Evolutionary conservation across 495 filamentous ascomycete genomes (phyloP).

Genomic region (Tuber calosporum): DNA sequence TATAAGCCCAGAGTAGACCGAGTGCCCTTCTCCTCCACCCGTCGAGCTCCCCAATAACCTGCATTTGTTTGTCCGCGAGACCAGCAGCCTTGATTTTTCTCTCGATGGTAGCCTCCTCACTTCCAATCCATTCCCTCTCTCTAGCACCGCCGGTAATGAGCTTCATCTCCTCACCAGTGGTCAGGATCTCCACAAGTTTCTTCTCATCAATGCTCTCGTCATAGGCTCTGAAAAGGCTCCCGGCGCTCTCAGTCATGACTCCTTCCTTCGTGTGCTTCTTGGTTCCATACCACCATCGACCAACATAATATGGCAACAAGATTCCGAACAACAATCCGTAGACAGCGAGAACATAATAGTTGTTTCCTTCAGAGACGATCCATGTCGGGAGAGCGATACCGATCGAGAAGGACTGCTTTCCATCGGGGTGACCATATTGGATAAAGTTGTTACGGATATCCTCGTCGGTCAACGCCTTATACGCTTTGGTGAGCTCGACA

Average conservation of each 20-base stretch:
- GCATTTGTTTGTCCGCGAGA: conserved; percentile 61
- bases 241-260: conserved; percentile 82
- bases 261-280: conserved; percentile 85
- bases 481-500: conserved; percentile 92
- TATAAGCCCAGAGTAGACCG: conserved; percentile 86
- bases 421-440: conserved; percentile 92
- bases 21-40: conserved; percentile 74
- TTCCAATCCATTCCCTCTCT: conserved; percentile 38
- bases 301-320: conserved; percentile 84
- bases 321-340: conserved; percentile 84
- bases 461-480: conserved; percentile 94
- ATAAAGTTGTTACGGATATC: conserved; percentile 94
- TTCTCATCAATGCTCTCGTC: conserved; percentile 71
- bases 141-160: conserved; percentile 61
- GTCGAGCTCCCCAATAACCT: conserved; percentile 58
- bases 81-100: conserved; percentile 59
- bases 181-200: conserved; percentile 70
- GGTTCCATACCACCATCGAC: conserved; percentile 97
- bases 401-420: conserved; percentile 95
- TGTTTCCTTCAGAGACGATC: conserved; percentile 85
- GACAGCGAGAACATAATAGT: conserved; percentile 86
- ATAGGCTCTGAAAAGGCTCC: conserved; percentile 87
- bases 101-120: conserved; percentile 58
- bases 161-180: conserved; percentile 58
- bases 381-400: conserved; percentile 92